phyloP scores from a whole-genome alignment of 225 moss, liverwort and hornwort genomes.

The Climacium dendroides region DNA sequence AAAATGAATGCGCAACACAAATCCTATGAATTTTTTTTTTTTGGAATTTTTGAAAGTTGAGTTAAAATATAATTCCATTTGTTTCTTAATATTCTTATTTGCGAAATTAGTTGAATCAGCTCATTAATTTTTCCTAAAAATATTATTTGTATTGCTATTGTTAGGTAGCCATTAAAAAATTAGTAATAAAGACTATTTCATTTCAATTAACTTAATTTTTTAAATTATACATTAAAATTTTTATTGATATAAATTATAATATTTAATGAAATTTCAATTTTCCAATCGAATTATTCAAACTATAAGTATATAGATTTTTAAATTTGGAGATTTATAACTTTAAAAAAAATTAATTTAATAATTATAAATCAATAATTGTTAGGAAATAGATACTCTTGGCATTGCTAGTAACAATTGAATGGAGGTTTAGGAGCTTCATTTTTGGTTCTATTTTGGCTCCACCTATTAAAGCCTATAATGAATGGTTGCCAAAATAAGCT shows the following conservation, averaged over 20 bases:
- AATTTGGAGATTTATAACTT: not conserved
- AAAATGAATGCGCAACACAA: too few species aligned
- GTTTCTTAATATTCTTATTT: not conserved
- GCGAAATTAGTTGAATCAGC: accelerated
- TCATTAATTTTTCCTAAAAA: not conserved
- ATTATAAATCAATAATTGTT: not conserved
- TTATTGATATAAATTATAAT: not conserved
- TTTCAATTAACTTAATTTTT: not conserved
- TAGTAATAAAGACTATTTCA: not conserved
- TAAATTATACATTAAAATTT: not conserved
- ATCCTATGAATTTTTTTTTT: too few species aligned
- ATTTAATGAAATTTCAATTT: not conserved
- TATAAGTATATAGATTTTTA: not conserved
- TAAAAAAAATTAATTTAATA: not conserved
- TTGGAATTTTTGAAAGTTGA: too few species aligned
- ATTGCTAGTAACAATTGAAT: accelerated
- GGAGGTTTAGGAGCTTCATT: accelerated
- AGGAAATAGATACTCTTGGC: not conserved
- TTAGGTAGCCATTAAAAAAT: not conserved
- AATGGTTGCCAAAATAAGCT: accelerated
- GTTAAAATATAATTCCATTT: not conserved
- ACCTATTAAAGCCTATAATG: not conserved
- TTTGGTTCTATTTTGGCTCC: too few species aligned
- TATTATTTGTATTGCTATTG: not conserved
- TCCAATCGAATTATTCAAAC: not conserved